A percentile compares a stretch with the other conserved stretches of the same genome.
Conservation (phyloP, 2,329 filamentous ascomycete species). For the Daldinia eschscholtzii region DNA sequence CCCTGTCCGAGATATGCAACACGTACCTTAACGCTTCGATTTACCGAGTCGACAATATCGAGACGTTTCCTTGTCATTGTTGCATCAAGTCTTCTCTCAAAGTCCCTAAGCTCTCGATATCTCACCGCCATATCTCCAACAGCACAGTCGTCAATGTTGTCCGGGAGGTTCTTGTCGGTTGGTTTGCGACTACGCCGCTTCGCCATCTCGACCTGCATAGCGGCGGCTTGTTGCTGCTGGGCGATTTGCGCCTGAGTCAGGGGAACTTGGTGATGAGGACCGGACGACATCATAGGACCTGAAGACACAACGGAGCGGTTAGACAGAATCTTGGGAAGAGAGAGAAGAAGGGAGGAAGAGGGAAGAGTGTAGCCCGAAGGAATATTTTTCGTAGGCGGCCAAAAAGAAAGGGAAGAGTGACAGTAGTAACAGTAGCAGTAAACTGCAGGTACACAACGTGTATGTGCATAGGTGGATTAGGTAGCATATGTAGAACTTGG, state of each 20-base stretch:
- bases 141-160: constrained; percentile 85
- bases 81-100: constrained; percentile 90
- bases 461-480: constrained; percentile 32
- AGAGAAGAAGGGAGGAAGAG: background rate
- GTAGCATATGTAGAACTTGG: constrained; percentile 7
- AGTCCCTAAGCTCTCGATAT: constrained; percentile 86
- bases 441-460: constrained; percentile 24
- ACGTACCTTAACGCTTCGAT: constrained; percentile 76
- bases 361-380: background rate
- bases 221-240: constrained; percentile 65
- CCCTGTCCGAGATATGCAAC: constrained; percentile 1
- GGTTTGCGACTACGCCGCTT: constrained; percentile 89
- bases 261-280: constrained; percentile 64
- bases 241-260: constrained; percentile 67
- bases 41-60: constrained; percentile 86
- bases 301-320: constrained; percentile 35
- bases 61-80: constrained; percentile 94
- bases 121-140: constrained; percentile 84
- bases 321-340: constrained; percentile 29
- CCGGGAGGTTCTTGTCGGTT: constrained; percentile 93
- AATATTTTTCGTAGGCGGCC: background rate
- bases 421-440: background rate
- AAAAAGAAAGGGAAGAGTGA: constrained; percentile 5
- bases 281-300: constrained; percentile 70
- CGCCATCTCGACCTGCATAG: constrained; percentile 71